Percentiles rank a stretch among this genome's conserved stretches.
phyloP scores from a whole-genome alignment of 1,139 yeast genomes.

The Hansenula lynferdii region DNA sequence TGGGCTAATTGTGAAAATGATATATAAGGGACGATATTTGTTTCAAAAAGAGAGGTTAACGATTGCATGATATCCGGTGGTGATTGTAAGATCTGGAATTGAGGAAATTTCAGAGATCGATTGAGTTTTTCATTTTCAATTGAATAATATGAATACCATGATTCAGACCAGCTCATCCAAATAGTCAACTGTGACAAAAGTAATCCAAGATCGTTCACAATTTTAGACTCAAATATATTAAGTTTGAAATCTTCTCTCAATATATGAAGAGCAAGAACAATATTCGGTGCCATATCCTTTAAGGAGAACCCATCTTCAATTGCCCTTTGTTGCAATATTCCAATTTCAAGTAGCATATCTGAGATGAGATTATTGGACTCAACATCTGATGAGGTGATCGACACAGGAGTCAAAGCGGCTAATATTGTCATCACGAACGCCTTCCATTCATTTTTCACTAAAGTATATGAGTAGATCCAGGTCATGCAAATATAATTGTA shows the following conservation, averaged over 20 bases:
- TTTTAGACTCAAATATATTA: slow-evolving; percentile 40
- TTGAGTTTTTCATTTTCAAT: slow-evolving; percentile 21
- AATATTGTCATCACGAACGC: slow-evolving; percentile 52
- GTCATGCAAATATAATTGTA: slow-evolving; percentile 54
- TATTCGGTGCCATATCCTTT: slow-evolving; percentile 50
- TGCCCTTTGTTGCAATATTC: slow-evolving; percentile 14
- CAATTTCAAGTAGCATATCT: slow-evolving; percentile 9
- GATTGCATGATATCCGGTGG: slow-evolving; percentile 60
- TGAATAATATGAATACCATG: slow-evolving; percentile 59
- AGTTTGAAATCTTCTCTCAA: slow-evolving; percentile 71
- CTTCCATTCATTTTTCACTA: slow-evolving; percentile 50
- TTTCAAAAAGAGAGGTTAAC: slow-evolving; percentile 44
- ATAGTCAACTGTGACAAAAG: slow-evolving; percentile 57
- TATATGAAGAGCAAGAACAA: slow-evolving; percentile 68
- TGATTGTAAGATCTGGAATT: slow-evolving; percentile 33
- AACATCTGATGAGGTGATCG: slow-evolving; percentile 9
- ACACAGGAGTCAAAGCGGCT: slow-evolving; percentile 41
- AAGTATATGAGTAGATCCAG: slow-evolving; percentile 57
- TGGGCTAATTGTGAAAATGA: slow-evolving; percentile 67
- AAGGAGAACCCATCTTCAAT: slow-evolving; percentile 24
- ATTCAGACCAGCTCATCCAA: slow-evolving; percentile 74
- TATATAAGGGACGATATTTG: slow-evolving; percentile 46
- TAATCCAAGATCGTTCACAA: slow-evolving; percentile 39
- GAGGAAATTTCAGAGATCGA: slow-evolving; percentile 30
- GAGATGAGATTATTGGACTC: slow-evolving; percentile 14